These are phyloP conservation scores for Tulasnella sp. DNA, from an alignment of 768 basidiomycete genomes.

Conservation along the genomic window DNA sequence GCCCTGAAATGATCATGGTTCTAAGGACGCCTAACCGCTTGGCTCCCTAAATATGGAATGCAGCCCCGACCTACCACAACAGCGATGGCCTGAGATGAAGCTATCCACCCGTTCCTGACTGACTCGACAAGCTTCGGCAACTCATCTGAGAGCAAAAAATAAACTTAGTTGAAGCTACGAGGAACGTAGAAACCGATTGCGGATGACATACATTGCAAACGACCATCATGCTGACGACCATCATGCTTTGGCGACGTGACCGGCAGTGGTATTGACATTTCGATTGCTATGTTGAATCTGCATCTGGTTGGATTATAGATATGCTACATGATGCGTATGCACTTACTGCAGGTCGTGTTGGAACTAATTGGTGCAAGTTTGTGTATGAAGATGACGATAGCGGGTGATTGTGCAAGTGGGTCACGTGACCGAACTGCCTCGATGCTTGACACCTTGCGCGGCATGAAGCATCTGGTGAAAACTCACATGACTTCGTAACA, in stretches of 20 bases:
- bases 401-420: too few relatives aligned
- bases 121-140: conserved; percentile 5
- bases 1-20: background rate
- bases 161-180: background rate
- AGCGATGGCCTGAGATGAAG: conserved; percentile 5
- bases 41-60: background rate
- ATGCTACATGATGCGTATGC: too few relatives aligned
- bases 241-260: background rate
- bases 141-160: background rate
- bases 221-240: too few relatives aligned
- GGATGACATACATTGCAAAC: background rate
- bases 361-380: too few relatives aligned
- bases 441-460: too few relatives aligned
- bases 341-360: too few relatives aligned
- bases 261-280: background rate
- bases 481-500: too few relatives aligned
- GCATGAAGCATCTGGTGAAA: too few relatives aligned
- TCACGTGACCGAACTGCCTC: too few relatives aligned
- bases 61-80: background rate
- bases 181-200: background rate
- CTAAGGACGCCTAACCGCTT: background rate
- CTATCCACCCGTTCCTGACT: background rate
- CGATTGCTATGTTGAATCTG: background rate
- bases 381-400: too few relatives aligned
- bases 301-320: too few relatives aligned